A percentile compares a stretch with the other conserved stretches of the same genome.
phyloP scores from a whole-genome alignment of 441 rosid genomes.

The Gossypium gossypioides region DNA sequence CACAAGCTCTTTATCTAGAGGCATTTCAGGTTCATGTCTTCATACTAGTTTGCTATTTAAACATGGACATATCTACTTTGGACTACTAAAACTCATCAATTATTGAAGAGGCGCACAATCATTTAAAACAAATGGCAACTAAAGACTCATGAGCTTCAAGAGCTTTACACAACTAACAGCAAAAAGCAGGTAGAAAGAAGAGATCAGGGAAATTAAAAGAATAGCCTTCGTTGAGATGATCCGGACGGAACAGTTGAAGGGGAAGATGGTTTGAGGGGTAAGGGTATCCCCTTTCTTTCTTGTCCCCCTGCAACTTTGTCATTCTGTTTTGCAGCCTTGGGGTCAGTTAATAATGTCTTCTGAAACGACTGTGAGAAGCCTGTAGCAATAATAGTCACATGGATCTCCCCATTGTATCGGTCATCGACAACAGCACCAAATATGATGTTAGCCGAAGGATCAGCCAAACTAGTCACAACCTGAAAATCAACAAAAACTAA shows the following conservation, averaged over 20 bases:
- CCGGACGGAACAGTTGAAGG: slow-evolving; percentile 41
- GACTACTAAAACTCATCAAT: neutral
- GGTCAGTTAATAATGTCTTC: slow-evolving; percentile 62
- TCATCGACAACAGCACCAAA: slow-evolving; percentile 96
- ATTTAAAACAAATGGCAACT: neutral
- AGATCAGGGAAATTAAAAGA: slow-evolving; percentile 38
- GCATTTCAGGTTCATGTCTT: neutral
- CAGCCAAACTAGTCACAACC: slow-evolving; percentile 95
- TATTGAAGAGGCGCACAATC: neutral
- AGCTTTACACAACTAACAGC: neutral
- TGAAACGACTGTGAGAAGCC: slow-evolving; percentile 95
- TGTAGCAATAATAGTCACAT: slow-evolving; percentile 86
- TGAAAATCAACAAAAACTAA: slow-evolving; percentile 15
- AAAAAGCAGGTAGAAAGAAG: neutral
- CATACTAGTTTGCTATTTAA: neutral
- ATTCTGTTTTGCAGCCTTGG: slow-evolving; percentile 52
- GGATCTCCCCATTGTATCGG: slow-evolving; percentile 90
- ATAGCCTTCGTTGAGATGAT: slow-evolving; percentile 55
- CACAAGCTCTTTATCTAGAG: neutral
- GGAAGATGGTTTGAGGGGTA: slow-evolving; percentile 36
- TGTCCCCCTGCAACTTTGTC: slow-evolving; percentile 36
- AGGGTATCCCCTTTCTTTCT: slow-evolving; percentile 41
- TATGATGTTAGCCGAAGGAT: slow-evolving; percentile 93
- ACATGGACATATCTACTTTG: neutral
- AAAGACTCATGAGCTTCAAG: neutral